A percentile compares a stretch with the other conserved stretches of the same genome.
Conservation (phyloP, 1,284 basidiomycete species). For the Rhodotorula sp. region DNA sequence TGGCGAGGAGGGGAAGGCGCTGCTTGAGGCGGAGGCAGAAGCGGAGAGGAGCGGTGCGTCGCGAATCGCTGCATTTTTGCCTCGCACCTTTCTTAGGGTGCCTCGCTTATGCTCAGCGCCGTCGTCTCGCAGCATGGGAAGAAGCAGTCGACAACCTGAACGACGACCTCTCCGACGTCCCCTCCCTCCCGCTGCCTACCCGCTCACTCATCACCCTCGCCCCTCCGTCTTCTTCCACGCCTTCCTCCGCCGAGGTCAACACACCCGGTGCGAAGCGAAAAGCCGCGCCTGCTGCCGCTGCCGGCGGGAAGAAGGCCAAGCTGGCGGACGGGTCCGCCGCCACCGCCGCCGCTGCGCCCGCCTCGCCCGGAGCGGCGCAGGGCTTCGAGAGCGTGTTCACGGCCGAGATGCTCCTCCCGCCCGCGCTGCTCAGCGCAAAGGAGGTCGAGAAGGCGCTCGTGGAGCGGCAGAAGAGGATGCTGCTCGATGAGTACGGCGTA, state of each 20-base stretch:
- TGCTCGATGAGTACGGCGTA: slow-evolving; percentile 72
- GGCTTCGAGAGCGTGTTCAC: slow-evolving; percentile 72
- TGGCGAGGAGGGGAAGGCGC: slow-evolving; percentile 66
- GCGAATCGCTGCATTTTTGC: slow-evolving; percentile 9
- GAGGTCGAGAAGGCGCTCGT: slow-evolving; percentile 81
- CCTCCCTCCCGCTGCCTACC: slow-evolving; percentile 42
- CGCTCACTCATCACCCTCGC: slow-evolving; percentile 42
- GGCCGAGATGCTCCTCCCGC: slow-evolving; percentile 69
- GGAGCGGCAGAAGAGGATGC: slow-evolving; percentile 73
- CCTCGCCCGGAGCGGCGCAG: slow-evolving; percentile 30
- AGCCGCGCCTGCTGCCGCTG: slow-evolving; percentile 31
- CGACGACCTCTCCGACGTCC: slow-evolving; percentile 33
- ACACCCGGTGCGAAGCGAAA: slow-evolving; percentile 45
- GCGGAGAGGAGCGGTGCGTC: slow-evolving; percentile 62
- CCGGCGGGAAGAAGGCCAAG: slow-evolving; percentile 38
- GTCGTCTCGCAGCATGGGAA: slow-evolving; percentile 31
- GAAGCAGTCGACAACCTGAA: slow-evolving; percentile 40
- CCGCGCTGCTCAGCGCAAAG: slow-evolving; percentile 69
- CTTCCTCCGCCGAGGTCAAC: slow-evolving; percentile 6
- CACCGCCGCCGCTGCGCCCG: slow-evolving; percentile 14
- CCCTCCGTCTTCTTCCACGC: background rate
- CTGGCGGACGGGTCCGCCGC: slow-evolving; percentile 35
- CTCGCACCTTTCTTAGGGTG: background rate
- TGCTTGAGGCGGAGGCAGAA: slow-evolving; percentile 70
- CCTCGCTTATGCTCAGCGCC: background rate